Evolutionary conservation across 768 basidiomycete species (phyloP).

Genomic region (Astraeus odoratus): DNA sequence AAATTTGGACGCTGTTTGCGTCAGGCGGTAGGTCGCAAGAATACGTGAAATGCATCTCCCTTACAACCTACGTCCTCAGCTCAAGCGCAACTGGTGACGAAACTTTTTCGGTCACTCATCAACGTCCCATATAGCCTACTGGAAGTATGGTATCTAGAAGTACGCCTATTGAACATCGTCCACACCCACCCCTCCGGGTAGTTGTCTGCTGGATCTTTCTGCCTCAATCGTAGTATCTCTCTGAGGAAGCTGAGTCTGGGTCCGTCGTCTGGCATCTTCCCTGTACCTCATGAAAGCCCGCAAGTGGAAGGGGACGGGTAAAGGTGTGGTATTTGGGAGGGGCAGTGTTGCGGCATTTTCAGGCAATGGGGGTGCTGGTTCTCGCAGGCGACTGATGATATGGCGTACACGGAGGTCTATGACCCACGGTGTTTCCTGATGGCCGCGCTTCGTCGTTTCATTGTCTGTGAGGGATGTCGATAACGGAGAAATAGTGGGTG

Average conservation of each 20-base stretch:
- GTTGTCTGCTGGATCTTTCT: conserved; percentile 30
- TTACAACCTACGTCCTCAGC: conserved; percentile 26
- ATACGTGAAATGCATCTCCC: conserved; percentile 3
- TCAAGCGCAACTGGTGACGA: conserved; percentile 50
- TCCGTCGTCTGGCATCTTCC: conserved; percentile 34
- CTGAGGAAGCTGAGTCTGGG: conserved; percentile 16
- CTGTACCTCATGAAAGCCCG: conserved; percentile 47
- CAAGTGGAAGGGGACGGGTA: conserved; percentile 41
- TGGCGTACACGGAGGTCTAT: conserved; percentile 55
- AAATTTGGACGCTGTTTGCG: conserved; percentile 81
- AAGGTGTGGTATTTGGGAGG: conserved; percentile 54
- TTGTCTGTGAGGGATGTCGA: conserved; percentile 21
- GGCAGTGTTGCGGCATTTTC: conserved; percentile 36
- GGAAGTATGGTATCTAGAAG: conserved; percentile 16
- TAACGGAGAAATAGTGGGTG: conserved; percentile 18
- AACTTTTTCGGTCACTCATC: conserved; percentile 1
- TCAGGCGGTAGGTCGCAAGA: conserved; percentile 53
- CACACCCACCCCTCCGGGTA: conserved; percentile 25
- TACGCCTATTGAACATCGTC: conserved; percentile 16
- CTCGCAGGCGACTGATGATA: conserved; percentile 50
- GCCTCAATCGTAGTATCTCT: conserved; percentile 25
- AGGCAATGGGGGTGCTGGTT: conserved; percentile 38
- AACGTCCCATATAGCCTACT: no score
- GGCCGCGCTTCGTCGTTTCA: conserved; percentile 14
- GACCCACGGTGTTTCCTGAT: conserved; percentile 39